Base-by-base conservation (phyloP, 306 rosid genomes). In the Senna siamea region DNA sequence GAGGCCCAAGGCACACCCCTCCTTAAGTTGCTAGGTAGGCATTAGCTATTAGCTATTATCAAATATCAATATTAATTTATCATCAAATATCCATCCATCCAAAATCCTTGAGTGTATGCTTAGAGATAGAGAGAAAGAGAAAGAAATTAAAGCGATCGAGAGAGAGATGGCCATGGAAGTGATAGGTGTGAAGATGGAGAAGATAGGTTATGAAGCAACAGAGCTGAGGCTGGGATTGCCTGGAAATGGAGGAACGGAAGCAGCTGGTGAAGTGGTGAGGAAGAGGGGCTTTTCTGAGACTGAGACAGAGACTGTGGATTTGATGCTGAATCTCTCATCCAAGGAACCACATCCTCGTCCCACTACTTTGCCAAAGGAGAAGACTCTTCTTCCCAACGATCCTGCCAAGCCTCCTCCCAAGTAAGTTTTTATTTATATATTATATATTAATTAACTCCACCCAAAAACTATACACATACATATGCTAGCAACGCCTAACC, bases 371-470 rank as follows among this genome's bases (percentile, higher is more conserved):
- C 78, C 62, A 20, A 88, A 80, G 78, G 90, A 83, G 30, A 83
- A 80, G 75, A 75, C 57, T 37, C 86, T 83, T 50, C 83, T 82
- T 34, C 55, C 88, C 37, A 69, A 92, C 9, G 92, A 91, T 79
- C 90, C 91, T 0, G 79, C 90, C 32, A 94, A 87, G 63, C 98
- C 90, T 84, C 92, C 97, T 0, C 82, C 93, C 76, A 94, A 91
- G 98, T 94, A 88, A 79, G 82, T 65, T n/a, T 35, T 35, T 4
- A 35, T 7, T n/a, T n/a, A n/a, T n/a, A n/a, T n/a, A n/a, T n/a
- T n/a, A n/a, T n/a, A n/a, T n/a, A n/a, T n/a, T n/a, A n/a, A n/a
- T n/a, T n/a, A n/a, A n/a, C n/a, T n/a, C n/a, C n/a, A n/a, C n/a
- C n/a, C n/a, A n/a, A n/a, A n/a, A n/a, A n/a, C n/a, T n/a, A n/a